A percentile compares a stretch with the other conserved stretches of the same genome.
phyloP scores from a whole-genome alignment of 2,329 filamentous ascomycete genomes.

The Fusarium sp. region DNA sequence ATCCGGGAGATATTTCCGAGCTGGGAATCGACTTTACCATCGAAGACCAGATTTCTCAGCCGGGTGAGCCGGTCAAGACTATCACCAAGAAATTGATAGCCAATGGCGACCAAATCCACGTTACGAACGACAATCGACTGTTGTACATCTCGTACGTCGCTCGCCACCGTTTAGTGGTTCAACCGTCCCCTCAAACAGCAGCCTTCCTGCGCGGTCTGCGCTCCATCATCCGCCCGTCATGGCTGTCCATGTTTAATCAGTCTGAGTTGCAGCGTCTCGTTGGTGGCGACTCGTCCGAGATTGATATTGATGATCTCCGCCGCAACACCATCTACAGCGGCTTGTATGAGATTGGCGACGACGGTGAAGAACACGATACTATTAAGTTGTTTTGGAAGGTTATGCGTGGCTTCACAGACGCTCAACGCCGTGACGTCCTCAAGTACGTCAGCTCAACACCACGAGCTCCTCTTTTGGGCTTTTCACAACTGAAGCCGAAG shows the following conservation, averaged over 20 bases:
- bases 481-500: conserved; percentile 84
- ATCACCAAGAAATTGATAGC: conserved; percentile 82
- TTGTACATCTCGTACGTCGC: conserved; percentile 96
- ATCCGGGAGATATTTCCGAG: conserved; percentile 77
- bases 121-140: conserved; percentile 92
- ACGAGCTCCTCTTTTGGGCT: conserved; percentile 89
- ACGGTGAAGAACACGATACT: conserved; percentile 87
- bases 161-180: conserved; percentile 85
- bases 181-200: conserved; percentile 84
- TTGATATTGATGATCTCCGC: conserved; percentile 89
- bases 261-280: conserved; percentile 93
- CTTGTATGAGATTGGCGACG: conserved; percentile 90
- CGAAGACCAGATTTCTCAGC: conserved; percentile 74
- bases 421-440: conserved; percentile 85
- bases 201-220: conserved; percentile 91
- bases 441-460: conserved; percentile 98
- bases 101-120: conserved; percentile 80
- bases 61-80: conserved; percentile 67
- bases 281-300: conserved; percentile 86
- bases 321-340: conserved; percentile 90
- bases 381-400: conserved; percentile 93
- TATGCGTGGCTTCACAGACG: conserved; percentile 81
- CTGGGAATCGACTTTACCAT: conserved; percentile 92
- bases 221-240: conserved; percentile 89
- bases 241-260: conserved; percentile 99